Evolutionary conservation across 345 rosid genomes (phyloP).

Genomic region (Noccaea bulbosa): DNA sequence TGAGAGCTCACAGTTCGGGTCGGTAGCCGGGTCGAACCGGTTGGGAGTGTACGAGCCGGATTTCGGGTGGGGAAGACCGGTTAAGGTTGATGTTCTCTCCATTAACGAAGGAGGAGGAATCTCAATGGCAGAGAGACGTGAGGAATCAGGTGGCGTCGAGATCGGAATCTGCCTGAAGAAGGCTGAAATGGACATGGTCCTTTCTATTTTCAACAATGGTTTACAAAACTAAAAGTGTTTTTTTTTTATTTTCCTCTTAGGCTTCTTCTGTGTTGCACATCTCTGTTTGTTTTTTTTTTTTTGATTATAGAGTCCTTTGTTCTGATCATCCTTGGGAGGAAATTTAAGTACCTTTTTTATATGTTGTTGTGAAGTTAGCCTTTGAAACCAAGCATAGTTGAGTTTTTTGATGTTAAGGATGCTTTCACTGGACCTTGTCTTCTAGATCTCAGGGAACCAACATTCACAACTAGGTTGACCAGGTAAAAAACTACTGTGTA

Average conservation of each 20-base stretch:
- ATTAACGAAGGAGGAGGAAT: not conserved
- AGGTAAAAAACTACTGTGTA: constrained; percentile 44
- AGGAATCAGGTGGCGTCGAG: constrained; percentile 39
- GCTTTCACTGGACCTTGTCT: too few species aligned
- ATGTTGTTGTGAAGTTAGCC: too few species aligned
- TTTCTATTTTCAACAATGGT: constrained; percentile 21
- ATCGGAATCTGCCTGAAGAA: constrained; percentile 37
- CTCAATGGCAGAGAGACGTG: constrained; percentile 38
- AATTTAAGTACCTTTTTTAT: too few species aligned
- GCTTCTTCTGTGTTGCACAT: too few species aligned
- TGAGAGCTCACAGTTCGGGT: not conserved
- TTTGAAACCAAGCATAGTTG: too few species aligned
- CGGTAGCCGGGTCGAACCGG: constrained; percentile 48
- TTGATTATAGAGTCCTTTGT: too few species aligned
- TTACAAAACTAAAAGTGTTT: constrained; percentile 16
- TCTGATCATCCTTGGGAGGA: too few species aligned
- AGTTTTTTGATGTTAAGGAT: too few species aligned
- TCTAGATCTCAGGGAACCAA: constrained; percentile 34
- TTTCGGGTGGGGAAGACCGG: constrained; percentile 47
- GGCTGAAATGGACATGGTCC: constrained; percentile 10
- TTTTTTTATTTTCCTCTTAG: too few species aligned
- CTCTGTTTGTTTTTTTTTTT: too few species aligned
- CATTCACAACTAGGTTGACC: constrained; percentile 49
- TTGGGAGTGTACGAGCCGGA: constrained; percentile 43
- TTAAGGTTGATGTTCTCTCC: constrained; percentile 29